Percentiles rank a stretch among this genome's conserved stretches.
Conservation (phyloP, 2,329 filamentous ascomycete genomes). For the Helotiales sp. region DNA sequence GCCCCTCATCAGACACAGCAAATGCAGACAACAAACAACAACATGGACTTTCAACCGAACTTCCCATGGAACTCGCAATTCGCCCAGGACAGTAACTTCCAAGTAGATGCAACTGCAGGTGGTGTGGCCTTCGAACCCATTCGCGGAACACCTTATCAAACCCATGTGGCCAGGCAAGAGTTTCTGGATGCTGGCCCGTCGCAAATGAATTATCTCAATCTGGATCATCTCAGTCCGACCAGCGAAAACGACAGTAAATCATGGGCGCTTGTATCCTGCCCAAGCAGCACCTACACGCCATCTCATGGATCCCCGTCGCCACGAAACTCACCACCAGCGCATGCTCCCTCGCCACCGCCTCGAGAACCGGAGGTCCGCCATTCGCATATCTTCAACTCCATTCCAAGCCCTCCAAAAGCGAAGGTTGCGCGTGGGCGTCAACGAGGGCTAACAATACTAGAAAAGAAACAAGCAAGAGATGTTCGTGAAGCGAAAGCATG, state of each 20-base stretch:
- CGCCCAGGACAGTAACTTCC: slow-evolving; percentile 25
- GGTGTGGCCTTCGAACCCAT: slow-evolving; percentile 58
- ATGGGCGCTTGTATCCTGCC: slow-evolving; percentile 33
- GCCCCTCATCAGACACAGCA: slow-evolving; percentile 21
- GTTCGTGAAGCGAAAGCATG: slow-evolving; percentile 42
- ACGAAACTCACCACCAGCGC: slow-evolving; percentile 21
- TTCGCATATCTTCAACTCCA: slow-evolving; percentile 37
- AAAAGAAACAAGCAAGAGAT: slow-evolving; percentile 41
- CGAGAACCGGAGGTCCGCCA: slow-evolving; percentile 28
- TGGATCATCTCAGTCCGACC: slow-evolving; percentile 26
- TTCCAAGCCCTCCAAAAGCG: slow-evolving; percentile 30
- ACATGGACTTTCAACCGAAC: slow-evolving; percentile 17
- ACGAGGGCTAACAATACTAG: slow-evolving; percentile 37
- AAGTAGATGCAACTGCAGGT: slow-evolving; percentile 22
- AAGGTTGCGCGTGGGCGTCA: slow-evolving; percentile 38
- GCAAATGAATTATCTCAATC: slow-evolving; percentile 37
- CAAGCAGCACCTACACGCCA: slow-evolving; percentile 23
- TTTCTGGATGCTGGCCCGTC: slow-evolving; percentile 61
- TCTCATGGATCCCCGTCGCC: slow-evolving; percentile 33
- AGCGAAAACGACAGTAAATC: slow-evolving; percentile 31
- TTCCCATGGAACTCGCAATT: slow-evolving; percentile 36
- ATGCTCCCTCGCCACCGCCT: slow-evolving; percentile 29
- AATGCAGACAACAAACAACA: slow-evolving; percentile 2
- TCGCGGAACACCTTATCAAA: slow-evolving; percentile 60
- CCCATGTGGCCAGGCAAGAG: slow-evolving; percentile 69